Evolutionary conservation across 2,329 filamentous ascomycete genomes (phyloP).

Genomic region (Pseudogymnoascus sp.): DNA sequence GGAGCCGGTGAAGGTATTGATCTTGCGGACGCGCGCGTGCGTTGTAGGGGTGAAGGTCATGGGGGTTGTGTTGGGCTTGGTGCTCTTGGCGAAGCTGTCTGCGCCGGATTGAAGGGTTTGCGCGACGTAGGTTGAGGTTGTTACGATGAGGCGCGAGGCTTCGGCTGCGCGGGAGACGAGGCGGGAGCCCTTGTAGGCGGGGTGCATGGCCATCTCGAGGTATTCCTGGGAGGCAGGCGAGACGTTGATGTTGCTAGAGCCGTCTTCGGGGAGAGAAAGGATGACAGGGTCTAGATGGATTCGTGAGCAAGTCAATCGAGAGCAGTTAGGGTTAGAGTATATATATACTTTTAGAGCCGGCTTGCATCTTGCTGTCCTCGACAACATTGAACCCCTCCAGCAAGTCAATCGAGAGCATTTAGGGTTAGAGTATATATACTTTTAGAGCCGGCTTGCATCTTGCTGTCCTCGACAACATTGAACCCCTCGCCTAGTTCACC

Average conservation of each 20-base stretch:
- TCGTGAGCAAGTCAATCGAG: constrained; percentile 4
- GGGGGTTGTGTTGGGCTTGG: constrained; percentile 68
- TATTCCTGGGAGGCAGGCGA: constrained; percentile 62
- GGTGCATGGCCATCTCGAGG: constrained; percentile 70
- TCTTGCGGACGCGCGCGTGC: constrained; percentile 76
- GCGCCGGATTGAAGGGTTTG: constrained; percentile 71
- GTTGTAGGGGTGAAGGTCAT: constrained; percentile 82
- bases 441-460: constrained; percentile 80
- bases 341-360: constrained; percentile 94
- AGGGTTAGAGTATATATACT: constrained; percentile 40
- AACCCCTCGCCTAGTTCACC: constrained; percentile 82
- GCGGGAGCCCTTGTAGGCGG: constrained; percentile 81
- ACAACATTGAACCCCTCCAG: constrained; percentile 69
- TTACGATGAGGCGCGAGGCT: constrained; percentile 87
- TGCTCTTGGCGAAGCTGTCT: constrained; percentile 70
- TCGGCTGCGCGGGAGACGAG: constrained; percentile 80
- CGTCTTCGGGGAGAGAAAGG: constrained; percentile 63
- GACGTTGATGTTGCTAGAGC: constrained; percentile 57
- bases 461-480: constrained; percentile 67
- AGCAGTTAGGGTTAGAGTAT: not conserved
- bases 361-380: constrained; percentile 65
- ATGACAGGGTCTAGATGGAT: constrained; percentile 60
- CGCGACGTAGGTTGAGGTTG: constrained; percentile 70
- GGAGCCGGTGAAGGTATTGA: constrained; percentile 74
- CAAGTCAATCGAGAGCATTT: not conserved